Base-by-base conservation (phyloP, 345 rosid genomes). In the Cardamine occulta region DNA sequence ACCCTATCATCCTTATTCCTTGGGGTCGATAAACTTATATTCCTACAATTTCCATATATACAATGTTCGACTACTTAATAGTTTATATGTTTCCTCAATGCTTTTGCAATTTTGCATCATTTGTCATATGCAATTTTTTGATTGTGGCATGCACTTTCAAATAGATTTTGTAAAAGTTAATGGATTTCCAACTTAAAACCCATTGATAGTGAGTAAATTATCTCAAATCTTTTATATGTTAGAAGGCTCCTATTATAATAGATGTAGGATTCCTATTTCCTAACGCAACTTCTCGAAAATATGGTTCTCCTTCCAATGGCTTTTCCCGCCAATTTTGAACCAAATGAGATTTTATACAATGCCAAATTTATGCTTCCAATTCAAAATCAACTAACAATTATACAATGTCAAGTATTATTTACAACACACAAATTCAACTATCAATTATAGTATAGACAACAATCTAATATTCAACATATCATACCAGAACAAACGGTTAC, bases 21-120 rank as follows among this genome's bases (percentile, higher is more conserved):
- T 37, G 37, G 37, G 51, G 17, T 53, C 52, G 62, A 24, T 53
- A 54, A 53, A 67, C 61, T 15, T 67, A 6, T 53, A 64, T 17
- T 29, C 42, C 56, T 29, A 47, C 42, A 65, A 6, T 47, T 13
- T 17, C 19, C 60, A 55, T 47, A 11, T 18, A 6, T 11, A 29
- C n/a, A 17, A 0, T 48, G 18, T 17, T 48, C 5, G 3, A 65
- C 4, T 18, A 31, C 31, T 11, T 44, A 6, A 26, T 7, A 0
- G n/a, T 15, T 24, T 63, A 0, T 63, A 8, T 63, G 54, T 34
- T 59, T 59, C 26, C 15, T 59, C 10, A 6, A 9, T 59, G 44
- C 21, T 17, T 26, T 59, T 59, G 15, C 63, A n/a, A 17, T 4
- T n/a, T 29, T 8, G 26, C 14, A 32, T 17, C 63, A 58, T 10